Conservation (phyloP, 169 alveolate genomes). For the Cryptosporidium tyzzeri region DNA sequence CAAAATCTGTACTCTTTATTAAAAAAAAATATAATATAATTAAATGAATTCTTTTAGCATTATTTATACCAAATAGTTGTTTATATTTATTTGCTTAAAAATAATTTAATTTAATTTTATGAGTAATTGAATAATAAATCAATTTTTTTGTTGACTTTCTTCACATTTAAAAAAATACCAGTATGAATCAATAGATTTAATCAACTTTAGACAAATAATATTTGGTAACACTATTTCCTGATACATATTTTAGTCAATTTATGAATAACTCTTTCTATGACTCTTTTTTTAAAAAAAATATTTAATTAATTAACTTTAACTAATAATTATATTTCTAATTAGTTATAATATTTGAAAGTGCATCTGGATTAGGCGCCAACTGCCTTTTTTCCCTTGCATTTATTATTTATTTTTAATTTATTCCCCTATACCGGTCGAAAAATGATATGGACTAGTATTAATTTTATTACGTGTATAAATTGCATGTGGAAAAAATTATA, state of each 20-base stretch:
- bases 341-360: not conserved
- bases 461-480: not conserved
- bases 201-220: not conserved
- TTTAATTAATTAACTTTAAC: not conserved
- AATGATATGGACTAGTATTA: not conserved
- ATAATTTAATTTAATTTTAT: too few species aligned
- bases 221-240: not conserved
- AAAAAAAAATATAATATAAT: not conserved
- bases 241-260: not conserved
- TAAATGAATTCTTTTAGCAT: not conserved
- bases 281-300: constrained; percentile 2
- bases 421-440: not conserved
- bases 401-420: not conserved
- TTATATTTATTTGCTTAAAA: not conserved
- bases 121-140: too few species aligned
- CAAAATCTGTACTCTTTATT: not conserved
- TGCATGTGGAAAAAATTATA: constrained; percentile 8
- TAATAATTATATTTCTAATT: not conserved
- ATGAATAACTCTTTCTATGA: constrained; percentile 7
- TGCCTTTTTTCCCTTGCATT: not conserved
- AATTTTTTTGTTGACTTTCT: not conserved
- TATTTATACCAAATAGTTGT: not conserved
- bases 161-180: not conserved
- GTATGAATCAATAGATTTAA: not conserved
- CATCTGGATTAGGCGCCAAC: constrained; percentile 14